Evolutionary conservation across 2,329 filamentous ascomycete genomes (phyloP).

Genomic region (Penicillium sp.): DNA sequence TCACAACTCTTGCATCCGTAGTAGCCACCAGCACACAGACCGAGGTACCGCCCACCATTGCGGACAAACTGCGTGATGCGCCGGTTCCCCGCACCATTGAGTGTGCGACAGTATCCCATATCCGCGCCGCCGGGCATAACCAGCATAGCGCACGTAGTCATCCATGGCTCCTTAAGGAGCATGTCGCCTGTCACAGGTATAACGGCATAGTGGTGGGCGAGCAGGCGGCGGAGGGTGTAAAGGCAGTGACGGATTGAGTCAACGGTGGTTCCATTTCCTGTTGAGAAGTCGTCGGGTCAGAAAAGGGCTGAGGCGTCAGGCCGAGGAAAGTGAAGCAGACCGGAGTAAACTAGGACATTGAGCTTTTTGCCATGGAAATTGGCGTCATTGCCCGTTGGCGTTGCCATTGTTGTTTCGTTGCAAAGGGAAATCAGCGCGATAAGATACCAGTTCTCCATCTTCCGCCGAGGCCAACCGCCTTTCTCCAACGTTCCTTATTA

Average conservation of each 20-base stretch:
- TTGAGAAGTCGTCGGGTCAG: slow-evolving; percentile 28
- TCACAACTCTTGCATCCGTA: slow-evolving; percentile 81
- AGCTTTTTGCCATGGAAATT: slow-evolving; percentile 66
- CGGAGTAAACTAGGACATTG: slow-evolving; percentile 92
- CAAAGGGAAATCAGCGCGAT: slow-evolving; percentile 18
- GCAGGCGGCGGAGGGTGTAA: slow-evolving; percentile 78
- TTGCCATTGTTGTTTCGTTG: slow-evolving; percentile 30
- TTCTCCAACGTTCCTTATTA: slow-evolving; percentile 4
- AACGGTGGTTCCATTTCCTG: slow-evolving; percentile 79
- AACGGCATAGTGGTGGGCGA: slow-evolving; percentile 90
- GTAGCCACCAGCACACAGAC: slow-evolving; percentile 93
- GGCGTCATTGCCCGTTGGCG: slow-evolving; percentile 32
- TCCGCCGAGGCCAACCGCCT: slow-evolving; percentile 22
- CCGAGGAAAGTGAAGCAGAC: slow-evolving; percentile 50
- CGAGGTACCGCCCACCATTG: slow-evolving; percentile 79
- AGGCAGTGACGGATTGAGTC: slow-evolving; percentile 89
- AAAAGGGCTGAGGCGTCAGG: slow-evolving; percentile 28
- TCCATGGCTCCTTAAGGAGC: slow-evolving; percentile 90
- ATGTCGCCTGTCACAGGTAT: slow-evolving; percentile 76
- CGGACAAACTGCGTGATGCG: slow-evolving; percentile 83
- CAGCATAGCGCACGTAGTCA: slow-evolving; percentile 78
- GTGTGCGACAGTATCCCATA: slow-evolving; percentile 78
- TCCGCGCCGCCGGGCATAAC: slow-evolving; percentile 96
- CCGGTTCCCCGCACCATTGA: slow-evolving; percentile 86
- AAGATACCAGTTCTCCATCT: slow-evolving; percentile 17